Evolutionary conservation across 352 stramenopile genomes (phyloP).

Genomic region (Phytophthora constricta): DNA sequence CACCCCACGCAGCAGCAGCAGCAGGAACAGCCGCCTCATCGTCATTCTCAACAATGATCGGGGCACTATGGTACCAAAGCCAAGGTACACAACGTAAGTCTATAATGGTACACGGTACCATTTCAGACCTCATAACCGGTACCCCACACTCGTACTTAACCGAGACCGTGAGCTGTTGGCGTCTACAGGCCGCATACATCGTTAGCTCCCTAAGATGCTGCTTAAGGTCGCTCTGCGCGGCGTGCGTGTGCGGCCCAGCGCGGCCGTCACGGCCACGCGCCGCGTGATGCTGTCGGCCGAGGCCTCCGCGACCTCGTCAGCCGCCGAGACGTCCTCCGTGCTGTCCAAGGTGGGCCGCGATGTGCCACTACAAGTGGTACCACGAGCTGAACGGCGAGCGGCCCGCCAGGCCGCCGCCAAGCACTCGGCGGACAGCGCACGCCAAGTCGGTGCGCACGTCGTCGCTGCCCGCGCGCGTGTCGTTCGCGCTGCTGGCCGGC

Average conservation of each 20-base stretch:
- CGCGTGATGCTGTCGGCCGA: constrained; percentile 20
- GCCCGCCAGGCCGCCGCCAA: constrained; percentile 51
- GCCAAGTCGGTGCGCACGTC: constrained; percentile 72
- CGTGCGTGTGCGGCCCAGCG: constrained; percentile 13
- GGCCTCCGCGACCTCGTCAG: constrained; percentile 4
- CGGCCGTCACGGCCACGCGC: constrained; percentile 4
- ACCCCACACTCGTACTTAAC: too few species aligned
- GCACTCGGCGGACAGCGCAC: constrained; percentile 26
- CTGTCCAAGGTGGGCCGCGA: constrained; percentile 58
- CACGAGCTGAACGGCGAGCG: constrained; percentile 66
- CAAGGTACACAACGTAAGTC: too few species aligned
- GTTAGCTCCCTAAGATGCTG: constrained; percentile 22
- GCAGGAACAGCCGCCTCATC: constrained; percentile 12
- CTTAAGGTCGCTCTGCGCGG: constrained; percentile 37
- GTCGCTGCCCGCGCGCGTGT: constrained; percentile 78
- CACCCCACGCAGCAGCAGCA: constrained; percentile 10
- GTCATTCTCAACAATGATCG: too few species aligned
- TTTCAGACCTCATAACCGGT: too few species aligned
- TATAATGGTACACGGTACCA: too few species aligned
- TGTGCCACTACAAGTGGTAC: constrained; percentile 60
- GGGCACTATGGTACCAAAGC: too few species aligned
- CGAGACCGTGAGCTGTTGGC: too few species aligned
- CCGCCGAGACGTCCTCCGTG: constrained; percentile 20
- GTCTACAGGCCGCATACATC: constrained; percentile 21
- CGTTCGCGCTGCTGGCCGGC: constrained; percentile 64